Base-by-base conservation (phyloP, 2,329 filamentous ascomycete species). In the Epichloe gansuensis region DNA sequence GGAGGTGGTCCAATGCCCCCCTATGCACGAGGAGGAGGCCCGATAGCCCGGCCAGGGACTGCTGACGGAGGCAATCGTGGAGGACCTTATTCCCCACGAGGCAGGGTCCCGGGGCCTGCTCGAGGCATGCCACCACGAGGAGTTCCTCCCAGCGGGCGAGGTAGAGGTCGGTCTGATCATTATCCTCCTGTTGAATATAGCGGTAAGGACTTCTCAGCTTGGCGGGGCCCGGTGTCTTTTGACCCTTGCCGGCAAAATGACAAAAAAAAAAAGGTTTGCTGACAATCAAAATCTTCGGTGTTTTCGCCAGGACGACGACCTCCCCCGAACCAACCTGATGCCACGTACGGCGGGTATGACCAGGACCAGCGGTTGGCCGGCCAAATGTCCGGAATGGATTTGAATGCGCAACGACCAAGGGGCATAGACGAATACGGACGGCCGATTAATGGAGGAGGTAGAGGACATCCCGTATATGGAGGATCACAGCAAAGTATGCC, bases 1-100 rank as follows among this genome's bases (percentile, higher is more conserved):
- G 70, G 71, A 54, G 66, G 68, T 45, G 66, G 67, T 17, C 66
- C 65, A 31, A 69, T 71, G 47, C 71, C 71, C 64, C 64, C 65
- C 34, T 68, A 69, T 36, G 73, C 70, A 51, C 69, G 74, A 60
- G 71, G 72, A 31, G 73, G 72, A 35, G 73, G 68, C n/a, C 70
- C 71, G 11, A 68, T 72, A 57, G 65, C 64, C 53, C 66, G 74
- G 49, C 65, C 70, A 47, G 66, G 66, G 42, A 67, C 67, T 41
- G 64, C 67, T 15, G 69, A 70, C 55, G 65, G 64, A 54, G 65
- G 64, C 36, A 61, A 64, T 31, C 66, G 64, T 42, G 61, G 64
- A 17, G 68, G 65, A 47, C 63, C 63, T 11, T 68, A 70, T 52
- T 68, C 70, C n/a, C 65, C 68, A 27, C 64, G 67, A 48, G 65